Conservation (phyloP, 805 yeast genomes). For the Peterozyma toletana region DNA sequence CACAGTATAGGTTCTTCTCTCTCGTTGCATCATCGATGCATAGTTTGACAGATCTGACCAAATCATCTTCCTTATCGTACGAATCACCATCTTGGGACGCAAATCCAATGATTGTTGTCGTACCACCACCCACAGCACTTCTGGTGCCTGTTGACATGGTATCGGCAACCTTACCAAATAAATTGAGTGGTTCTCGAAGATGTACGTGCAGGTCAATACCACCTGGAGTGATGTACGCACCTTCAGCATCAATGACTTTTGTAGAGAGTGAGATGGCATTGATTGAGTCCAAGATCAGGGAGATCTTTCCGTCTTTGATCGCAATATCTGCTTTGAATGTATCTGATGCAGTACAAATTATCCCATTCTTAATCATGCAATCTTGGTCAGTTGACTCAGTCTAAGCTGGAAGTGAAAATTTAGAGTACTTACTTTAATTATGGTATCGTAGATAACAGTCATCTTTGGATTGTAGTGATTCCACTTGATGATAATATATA, state of each 20-base stretch:
- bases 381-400: not conserved
- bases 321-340: conserved; percentile 7
- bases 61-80: conserved; percentile 18
- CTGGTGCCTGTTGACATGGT: conserved; percentile 35
- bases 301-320: conserved; percentile 6
- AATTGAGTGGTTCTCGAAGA: conserved; percentile 31
- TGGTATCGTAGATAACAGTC: not conserved
- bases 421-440: not conserved
- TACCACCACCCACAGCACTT: conserved; percentile 43
- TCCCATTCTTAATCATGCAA: conserved; percentile 4
- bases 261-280: conserved; percentile 6
- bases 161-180: conserved; percentile 28
- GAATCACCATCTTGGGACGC: conserved; percentile 32
- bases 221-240: conserved; percentile 42
- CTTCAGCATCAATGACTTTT: conserved; percentile 31
- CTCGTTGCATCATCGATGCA: conserved; percentile 21
- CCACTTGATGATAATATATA: no score
- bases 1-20: conserved; percentile 30
- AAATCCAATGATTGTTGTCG: conserved; percentile 39
- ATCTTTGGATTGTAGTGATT: no score
- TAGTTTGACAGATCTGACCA: conserved; percentile 15
- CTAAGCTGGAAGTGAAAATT: not conserved
- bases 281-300: conserved; percentile 7
- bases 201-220: conserved; percentile 47
- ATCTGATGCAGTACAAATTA: conserved; percentile 8